Base-by-base conservation (phyloP, 345 rosid species). In the Ceriops tagal region DNA sequence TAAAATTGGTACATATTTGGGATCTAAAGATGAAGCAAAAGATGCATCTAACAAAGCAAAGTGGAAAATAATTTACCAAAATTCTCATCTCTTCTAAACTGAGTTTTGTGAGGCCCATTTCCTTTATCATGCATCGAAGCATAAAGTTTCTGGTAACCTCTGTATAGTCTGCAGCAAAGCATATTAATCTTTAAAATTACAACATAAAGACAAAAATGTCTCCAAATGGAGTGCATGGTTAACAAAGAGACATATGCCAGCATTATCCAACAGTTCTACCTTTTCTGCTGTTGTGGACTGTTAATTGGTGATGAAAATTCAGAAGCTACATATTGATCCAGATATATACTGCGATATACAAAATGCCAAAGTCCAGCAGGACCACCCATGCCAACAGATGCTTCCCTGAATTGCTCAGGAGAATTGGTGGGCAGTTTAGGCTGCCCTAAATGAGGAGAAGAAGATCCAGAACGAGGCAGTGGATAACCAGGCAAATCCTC, bases 311-410 rank as follows among this genome's bases (percentile, higher is more conserved):
- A 75, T 35, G 96, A 85, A 74, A 96, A 85, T 76, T 96, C 99
- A 4, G 99, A 96, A 46, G 96, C 83, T 11, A 89, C 83, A 74
- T 92, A 96, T 63, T 96, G 99, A 81, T 92, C 97, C 80, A 92
- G 83, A 85, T 84, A 90, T 73, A 90, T 83, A 73, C 98, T 96
- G 65, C 95, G 98, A 66, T 96, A 92, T 49, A 96, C 88, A 82
- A 96, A 96, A 87, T 96, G 97, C 96, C 97, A 92, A 35, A 96
- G 87, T 79, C 99, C 99, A 67, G 89, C 88, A 57, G 96, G 96
- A 69, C 98, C 99, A 71, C 98, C 99, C 18, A 85, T 82, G 62
- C 96, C 96, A 65, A 77, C 75, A 76, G 73, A 73, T 15, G 85
- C 75, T 58, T 92, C 91, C 49, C 70, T 77, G 60, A 76, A 49